Percentiles rank a stretch among this genome's conserved stretches.
phyloP scores from a whole-genome alignment of 257 asterid species.

The Forsythia suspensa region DNA sequence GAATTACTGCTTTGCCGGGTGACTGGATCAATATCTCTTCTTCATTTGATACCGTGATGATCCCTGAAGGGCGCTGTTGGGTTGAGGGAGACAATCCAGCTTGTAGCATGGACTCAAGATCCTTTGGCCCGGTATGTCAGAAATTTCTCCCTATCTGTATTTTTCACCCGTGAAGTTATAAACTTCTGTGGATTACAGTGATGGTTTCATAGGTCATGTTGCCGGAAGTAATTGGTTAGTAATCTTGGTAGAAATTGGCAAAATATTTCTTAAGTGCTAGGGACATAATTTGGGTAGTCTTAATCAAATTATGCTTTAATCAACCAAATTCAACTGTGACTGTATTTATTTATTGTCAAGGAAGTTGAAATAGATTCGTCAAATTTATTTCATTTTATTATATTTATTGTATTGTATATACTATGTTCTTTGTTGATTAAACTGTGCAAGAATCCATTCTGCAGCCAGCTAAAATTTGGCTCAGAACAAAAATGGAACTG shows the following conservation, averaged over 20 bases:
- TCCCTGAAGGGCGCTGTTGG: slow-evolving; percentile 97
- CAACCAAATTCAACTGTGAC: not conserved
- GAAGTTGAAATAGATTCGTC: not conserved
- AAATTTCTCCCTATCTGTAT: not conserved
- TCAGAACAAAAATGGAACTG: not conserved
- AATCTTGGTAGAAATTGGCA: not conserved
- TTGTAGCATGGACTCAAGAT: slow-evolving; percentile 76
- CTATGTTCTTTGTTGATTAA: not conserved
- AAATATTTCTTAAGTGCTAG: not conserved
- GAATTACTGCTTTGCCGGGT: slow-evolving; percentile 82
- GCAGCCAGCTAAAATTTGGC: not conserved
- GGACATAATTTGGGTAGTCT: not conserved
- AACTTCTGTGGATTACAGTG: not conserved
- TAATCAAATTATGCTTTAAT: slow-evolving; percentile 2
- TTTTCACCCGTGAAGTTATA: not conserved
- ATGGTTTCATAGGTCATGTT: slow-evolving; percentile 4
- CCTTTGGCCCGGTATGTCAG: slow-evolving; percentile 71
- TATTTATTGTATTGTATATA: not conserved
- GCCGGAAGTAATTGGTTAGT: not conserved
- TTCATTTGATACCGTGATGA: slow-evolving; percentile 48
- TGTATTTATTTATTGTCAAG: not conserved
- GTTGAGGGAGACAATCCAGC: slow-evolving; percentile 85
- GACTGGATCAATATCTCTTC: slow-evolving; percentile 59
- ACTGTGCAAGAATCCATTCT: not conserved
- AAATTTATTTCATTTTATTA: not conserved